Conservation (phyloP, 305 asterid genomes). For the Solanum hybrid region DNA sequence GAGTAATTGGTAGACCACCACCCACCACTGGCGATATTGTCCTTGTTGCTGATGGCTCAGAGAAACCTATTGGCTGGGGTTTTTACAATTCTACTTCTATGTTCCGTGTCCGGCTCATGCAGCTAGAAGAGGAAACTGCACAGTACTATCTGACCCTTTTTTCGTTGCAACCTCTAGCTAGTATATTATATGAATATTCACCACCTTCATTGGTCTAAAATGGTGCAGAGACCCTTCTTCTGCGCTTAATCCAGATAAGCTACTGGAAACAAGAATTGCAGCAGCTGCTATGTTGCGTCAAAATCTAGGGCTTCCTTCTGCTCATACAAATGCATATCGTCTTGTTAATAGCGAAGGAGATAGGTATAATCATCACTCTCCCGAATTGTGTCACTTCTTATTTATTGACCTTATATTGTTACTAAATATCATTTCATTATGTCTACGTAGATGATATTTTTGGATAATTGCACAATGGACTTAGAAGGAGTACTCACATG, state of each 20-base stretch:
- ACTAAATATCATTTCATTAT: neutral
- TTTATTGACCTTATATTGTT: neutral
- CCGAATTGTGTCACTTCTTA: neutral
- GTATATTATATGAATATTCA: neutral
- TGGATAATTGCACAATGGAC: neutral
- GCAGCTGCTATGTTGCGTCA: slow-evolving; percentile 36
- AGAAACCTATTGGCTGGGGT: slow-evolving; percentile 88
- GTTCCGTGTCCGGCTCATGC: slow-evolving; percentile 97
- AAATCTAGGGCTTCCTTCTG: slow-evolving; percentile 36
- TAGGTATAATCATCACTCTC: slow-evolving; percentile 31
- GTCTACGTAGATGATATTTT: neutral
- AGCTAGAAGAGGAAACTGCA: slow-evolving; percentile 66
- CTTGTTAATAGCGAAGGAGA: slow-evolving; percentile 85
- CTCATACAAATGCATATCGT: slow-evolving; percentile 40
- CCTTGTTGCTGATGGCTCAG: slow-evolving; percentile 81
- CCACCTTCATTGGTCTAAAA: neutral
- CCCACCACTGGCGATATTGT: slow-evolving; percentile 86
- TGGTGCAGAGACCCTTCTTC: slow-evolving; percentile 63
- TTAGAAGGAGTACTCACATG: neutral
- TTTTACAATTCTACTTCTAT: slow-evolving; percentile 78
- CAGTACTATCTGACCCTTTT: slow-evolving; percentile 19
- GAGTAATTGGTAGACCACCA: slow-evolving; percentile 83
- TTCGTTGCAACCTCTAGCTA: neutral
- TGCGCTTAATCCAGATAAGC: slow-evolving; percentile 29
- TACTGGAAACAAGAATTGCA: slow-evolving; percentile 36